Evolutionary conservation across 345 rosid genomes (phyloP).

Genomic region (Rhizophora mangle): DNA sequence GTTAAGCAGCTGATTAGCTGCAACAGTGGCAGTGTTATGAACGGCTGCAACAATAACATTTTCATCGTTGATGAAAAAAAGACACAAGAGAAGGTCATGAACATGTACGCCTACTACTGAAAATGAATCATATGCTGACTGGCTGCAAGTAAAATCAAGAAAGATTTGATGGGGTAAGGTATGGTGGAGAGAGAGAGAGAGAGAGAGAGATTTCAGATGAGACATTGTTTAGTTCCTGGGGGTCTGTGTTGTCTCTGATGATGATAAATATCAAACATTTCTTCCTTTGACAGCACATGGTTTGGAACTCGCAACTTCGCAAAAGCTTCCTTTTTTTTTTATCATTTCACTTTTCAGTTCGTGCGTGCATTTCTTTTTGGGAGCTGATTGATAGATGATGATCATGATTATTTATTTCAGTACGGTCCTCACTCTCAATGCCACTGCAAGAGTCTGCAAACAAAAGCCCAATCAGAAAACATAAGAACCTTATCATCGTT

Average conservation of each 20-base stretch:
- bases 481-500: too few species aligned
- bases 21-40: constrained; percentile 14
- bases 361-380: constrained; percentile 24
- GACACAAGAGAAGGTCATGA: constrained; percentile 52
- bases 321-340: constrained; percentile 14
- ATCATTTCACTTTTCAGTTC: not conserved
- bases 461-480: constrained; percentile 16
- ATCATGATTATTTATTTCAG: constrained; percentile 9
- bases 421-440: constrained; percentile 11
- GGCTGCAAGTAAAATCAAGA: constrained; percentile 50
- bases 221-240: constrained; percentile 32
- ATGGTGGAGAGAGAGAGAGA: constrained; percentile 19
- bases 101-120: constrained; percentile 37
- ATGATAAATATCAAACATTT: constrained; percentile 27
- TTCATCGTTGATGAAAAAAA: constrained; percentile 56
- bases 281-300: constrained; percentile 44
- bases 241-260: constrained; percentile 24
- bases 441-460: not conserved
- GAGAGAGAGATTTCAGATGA: constrained; percentile 20
- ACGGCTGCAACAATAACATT: constrained; percentile 11
- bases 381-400: constrained; percentile 14
- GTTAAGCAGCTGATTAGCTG: constrained; percentile 60
- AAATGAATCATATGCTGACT: constrained; percentile 25
- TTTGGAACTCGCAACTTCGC: constrained; percentile 4
- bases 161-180: constrained; percentile 76